phyloP scores from a whole-genome alignment of 2,329 filamentous ascomycete genomes.

The Epichloe coenophiala region DNA sequence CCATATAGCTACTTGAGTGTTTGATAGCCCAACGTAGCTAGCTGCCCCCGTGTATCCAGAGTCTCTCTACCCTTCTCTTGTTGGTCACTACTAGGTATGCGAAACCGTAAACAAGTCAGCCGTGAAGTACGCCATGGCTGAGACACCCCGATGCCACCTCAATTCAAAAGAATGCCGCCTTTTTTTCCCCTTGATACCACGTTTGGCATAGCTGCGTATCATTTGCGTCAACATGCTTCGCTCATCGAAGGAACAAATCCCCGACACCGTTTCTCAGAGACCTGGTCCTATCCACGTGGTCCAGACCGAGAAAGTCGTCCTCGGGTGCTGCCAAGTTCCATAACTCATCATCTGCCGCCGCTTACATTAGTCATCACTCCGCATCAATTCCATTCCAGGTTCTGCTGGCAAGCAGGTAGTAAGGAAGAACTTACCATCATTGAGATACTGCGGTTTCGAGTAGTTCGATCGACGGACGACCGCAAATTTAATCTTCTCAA shows the following conservation, averaged over 20 bases:
- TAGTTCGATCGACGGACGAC: conserved; percentile 59
- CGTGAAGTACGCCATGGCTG: background rate
- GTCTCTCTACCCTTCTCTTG: conserved; percentile 6
- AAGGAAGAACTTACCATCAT: conserved; percentile 56
- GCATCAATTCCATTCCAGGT: too few relatives aligned
- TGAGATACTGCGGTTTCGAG: conserved; percentile 67
- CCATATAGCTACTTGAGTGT: background rate
- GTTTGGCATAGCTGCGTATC: background rate
- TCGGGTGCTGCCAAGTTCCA: conserved; percentile 37
- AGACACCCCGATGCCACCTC: conserved; percentile 2
- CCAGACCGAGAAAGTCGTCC: conserved; percentile 51
- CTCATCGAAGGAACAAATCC: conserved; percentile 45
- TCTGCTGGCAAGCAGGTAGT: background rate
- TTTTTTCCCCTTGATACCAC: background rate
- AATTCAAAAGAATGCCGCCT: background rate
- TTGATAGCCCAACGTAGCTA: background rate
- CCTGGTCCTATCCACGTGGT: conserved; percentile 50
- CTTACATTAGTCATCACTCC: background rate
- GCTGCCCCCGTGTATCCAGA: conserved; percentile 7
- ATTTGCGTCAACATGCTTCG: background rate
- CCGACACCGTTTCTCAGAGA: conserved; percentile 44
- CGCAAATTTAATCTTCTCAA: conserved; percentile 97
- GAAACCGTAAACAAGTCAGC: background rate
- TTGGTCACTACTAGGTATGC: background rate
- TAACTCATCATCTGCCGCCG: conserved; percentile 40